Conservation (phyloP, 2,329 filamentous ascomycete species). For the Aspergillus quadrilineatus region DNA sequence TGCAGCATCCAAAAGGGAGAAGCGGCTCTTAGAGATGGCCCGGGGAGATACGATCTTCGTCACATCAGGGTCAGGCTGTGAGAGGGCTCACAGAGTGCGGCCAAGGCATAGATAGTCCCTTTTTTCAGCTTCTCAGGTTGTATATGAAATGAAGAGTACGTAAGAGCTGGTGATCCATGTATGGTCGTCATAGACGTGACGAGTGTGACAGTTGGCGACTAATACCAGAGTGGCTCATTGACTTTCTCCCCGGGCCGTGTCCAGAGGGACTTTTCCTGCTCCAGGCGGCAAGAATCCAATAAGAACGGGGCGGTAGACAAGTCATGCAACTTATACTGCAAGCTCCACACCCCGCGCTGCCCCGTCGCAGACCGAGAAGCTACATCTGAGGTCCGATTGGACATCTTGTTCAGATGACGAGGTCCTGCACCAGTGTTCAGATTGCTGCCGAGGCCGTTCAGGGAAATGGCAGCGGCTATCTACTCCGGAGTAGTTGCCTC, state of each 20-base stretch:
- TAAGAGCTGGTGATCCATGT: no score
- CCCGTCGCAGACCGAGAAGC: slow-evolving; percentile 9
- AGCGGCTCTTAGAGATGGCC: not conserved
- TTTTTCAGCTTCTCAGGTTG: not conserved
- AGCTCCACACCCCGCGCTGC: slow-evolving; percentile 13
- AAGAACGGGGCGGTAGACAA: not conserved
- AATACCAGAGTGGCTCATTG: not conserved
- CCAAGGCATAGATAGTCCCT: no score
- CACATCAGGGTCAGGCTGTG: not conserved
- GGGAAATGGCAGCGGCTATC: not conserved
- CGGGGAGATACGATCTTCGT: not conserved
- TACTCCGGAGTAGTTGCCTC: not conserved
- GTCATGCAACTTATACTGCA: not conserved
- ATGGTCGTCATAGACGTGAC: not conserved
- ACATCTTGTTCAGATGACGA: slow-evolving; percentile 6
- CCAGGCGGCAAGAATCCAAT: slow-evolving; percentile 9
- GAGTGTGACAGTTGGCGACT: slow-evolving; percentile 7
- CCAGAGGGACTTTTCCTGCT: not conserved
- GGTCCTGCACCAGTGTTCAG: slow-evolving; percentile 5
- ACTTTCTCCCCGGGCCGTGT: not conserved
- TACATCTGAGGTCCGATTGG: slow-evolving; percentile 15
- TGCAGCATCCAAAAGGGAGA: not conserved
- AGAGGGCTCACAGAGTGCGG: no score
- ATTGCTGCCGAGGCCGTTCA: not conserved
- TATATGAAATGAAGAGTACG: not conserved